phyloP scores from a whole-genome alignment of 2,329 filamentous ascomycete genomes.

The Paraconiothyrium sp. region DNA sequence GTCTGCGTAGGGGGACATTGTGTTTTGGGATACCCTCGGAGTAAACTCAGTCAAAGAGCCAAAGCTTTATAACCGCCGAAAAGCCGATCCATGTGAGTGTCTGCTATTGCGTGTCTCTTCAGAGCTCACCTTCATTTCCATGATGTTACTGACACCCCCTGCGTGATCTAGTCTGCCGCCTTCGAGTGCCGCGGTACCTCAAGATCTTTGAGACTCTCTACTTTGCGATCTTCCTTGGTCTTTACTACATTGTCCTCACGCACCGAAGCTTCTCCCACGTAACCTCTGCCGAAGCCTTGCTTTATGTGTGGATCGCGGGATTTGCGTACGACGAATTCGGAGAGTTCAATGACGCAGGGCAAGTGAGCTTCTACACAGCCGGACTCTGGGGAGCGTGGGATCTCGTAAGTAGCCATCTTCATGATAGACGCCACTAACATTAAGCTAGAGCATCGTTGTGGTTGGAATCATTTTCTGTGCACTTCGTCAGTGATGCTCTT shows the following conservation, averaged over 20 bases:
- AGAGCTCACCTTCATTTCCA: background rate
- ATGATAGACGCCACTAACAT: conserved; percentile 11
- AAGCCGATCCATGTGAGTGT: conserved; percentile 38
- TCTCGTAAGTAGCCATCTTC: conserved; percentile 23
- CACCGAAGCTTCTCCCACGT: conserved; percentile 73
- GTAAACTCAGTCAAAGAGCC: conserved; percentile 78
- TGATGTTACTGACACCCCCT: background rate
- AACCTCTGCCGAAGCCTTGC: conserved; percentile 72
- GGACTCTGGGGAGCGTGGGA: conserved; percentile 62
- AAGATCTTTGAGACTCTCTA: conserved; percentile 86
- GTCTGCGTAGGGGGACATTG: conserved; percentile 73
- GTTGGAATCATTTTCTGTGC: conserved; percentile 77
- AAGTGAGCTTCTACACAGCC: conserved; percentile 68
- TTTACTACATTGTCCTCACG: conserved; percentile 89
- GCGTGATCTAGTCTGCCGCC: conserved; percentile 68
- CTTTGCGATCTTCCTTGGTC: conserved; percentile 76
- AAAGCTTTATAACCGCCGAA: conserved; percentile 73
- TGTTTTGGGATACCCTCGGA: conserved; percentile 85
- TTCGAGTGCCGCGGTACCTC: conserved; percentile 83
- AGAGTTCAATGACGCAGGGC: conserved; percentile 83
- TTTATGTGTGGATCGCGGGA: conserved; percentile 87
- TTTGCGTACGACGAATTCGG: conserved; percentile 83
- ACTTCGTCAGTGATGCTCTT: conserved; percentile 65
- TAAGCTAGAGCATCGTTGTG: conserved; percentile 68
- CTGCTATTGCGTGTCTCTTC: background rate